Percentiles rank a stretch among this genome's conserved stretches.
Conservation (phyloP, 805 yeast species). For the Barnettozyma botsteinii region DNA sequence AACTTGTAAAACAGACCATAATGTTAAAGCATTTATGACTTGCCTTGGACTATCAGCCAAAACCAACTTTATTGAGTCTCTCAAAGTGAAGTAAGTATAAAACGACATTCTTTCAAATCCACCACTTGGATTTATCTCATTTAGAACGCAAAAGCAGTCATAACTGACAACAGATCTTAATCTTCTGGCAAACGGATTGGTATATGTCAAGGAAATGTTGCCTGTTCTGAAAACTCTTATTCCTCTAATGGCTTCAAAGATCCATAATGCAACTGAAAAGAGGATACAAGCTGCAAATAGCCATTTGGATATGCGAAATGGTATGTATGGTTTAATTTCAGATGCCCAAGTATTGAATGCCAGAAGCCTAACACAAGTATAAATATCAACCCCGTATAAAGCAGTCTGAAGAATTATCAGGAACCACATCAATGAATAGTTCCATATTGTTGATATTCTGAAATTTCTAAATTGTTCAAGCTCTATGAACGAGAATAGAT, state of each 20-base stretch:
- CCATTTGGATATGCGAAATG: constrained; percentile 56
- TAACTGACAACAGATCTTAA: constrained; percentile 53
- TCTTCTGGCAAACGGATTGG: constrained; percentile 56
- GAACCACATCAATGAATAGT: constrained; percentile 35
- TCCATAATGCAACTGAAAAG: constrained; percentile 52
- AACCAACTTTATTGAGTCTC: constrained; percentile 54
- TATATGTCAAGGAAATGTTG: constrained; percentile 64
- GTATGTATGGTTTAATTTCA: constrained; percentile 41
- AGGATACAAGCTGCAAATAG: constrained; percentile 77
- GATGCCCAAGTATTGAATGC: constrained; percentile 70
- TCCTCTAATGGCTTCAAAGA: constrained; percentile 56
- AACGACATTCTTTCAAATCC: constrained; percentile 65
- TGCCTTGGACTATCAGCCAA: constrained; percentile 87
- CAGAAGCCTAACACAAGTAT: constrained; percentile 68
- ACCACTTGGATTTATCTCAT: constrained; percentile 59
- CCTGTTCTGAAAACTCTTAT: constrained; percentile 49
- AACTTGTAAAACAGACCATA: constrained; percentile 43
- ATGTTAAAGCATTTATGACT: constrained; percentile 71
- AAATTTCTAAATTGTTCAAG: constrained; percentile 42
- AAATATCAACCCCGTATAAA: constrained; percentile 63
- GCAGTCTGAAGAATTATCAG: constrained; percentile 41
- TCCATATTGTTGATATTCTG: constrained; percentile 36
- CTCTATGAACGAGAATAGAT: constrained; percentile 45
- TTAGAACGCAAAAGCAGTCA: constrained; percentile 66
- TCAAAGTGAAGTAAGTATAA: constrained; percentile 57